Evolutionary conservation across 2,329 filamentous ascomycete genomes (phyloP).

Genomic region (Diaporthe australafricana): DNA sequence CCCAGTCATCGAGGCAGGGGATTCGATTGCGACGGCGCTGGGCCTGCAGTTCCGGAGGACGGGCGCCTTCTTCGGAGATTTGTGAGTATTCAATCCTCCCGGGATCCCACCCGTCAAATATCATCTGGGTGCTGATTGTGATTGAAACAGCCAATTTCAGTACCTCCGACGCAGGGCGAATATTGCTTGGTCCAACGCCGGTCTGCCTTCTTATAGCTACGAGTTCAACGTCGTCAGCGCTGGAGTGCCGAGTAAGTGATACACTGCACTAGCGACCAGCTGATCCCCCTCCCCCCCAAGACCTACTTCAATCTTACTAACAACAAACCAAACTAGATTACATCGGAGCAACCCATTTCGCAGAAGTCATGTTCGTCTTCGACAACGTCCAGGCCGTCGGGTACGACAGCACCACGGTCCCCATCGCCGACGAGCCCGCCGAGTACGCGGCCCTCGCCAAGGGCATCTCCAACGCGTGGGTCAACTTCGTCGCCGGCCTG

Average conservation of each 20-base stretch:
- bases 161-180: slow-evolving; percentile 52
- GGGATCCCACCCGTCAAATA: too few relatives aligned
- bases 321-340: background rate
- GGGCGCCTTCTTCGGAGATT: slow-evolving; percentile 35
- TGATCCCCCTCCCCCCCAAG: slow-evolving; percentile 7
- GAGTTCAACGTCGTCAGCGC: slow-evolving; percentile 56
- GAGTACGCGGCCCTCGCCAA: slow-evolving; percentile 55
- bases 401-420: slow-evolving; percentile 53
- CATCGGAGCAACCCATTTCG: slow-evolving; percentile 48
- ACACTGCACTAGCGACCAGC: too few relatives aligned
- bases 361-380: slow-evolving; percentile 66
- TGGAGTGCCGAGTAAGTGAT: slow-evolving; percentile 37
- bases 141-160: background rate
- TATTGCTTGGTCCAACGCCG: slow-evolving; percentile 63
- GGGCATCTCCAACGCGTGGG: slow-evolving; percentile 64
- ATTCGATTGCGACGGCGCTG: slow-evolving; percentile 16
- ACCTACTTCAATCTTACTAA: background rate
- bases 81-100: slow-evolving; percentile 21
- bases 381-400: slow-evolving; percentile 61
- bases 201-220: slow-evolving; percentile 50
- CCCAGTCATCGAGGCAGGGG: slow-evolving; percentile 29
- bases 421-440: slow-evolving; percentile 54
- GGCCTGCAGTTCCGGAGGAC: slow-evolving; percentile 37
- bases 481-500: slow-evolving; percentile 58
- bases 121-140: background rate